Evolutionary conservation across 2,329 filamentous ascomycete species (phyloP).

Genomic region (Monilinia fructigena): DNA sequence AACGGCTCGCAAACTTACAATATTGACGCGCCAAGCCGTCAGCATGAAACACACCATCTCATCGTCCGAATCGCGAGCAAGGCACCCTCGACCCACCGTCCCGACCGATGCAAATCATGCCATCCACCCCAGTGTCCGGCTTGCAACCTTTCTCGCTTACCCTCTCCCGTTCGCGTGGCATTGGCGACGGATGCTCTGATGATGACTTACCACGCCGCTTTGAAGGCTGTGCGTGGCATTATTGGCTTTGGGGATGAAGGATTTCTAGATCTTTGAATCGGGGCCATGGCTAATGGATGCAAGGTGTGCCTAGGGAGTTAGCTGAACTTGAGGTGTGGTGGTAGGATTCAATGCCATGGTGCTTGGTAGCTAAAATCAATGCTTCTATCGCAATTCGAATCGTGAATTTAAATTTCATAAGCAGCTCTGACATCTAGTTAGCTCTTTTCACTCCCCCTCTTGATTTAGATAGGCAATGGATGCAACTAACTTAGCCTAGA

Average conservation of each 20-base stretch:
- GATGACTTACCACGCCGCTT: neutral
- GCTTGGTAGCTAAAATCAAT: too few relatives aligned
- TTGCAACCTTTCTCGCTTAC: neutral
- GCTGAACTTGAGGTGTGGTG: too few relatives aligned
- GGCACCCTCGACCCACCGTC: neutral
- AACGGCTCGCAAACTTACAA: neutral
- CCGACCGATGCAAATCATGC: neutral
- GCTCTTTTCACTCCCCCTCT: too few relatives aligned
- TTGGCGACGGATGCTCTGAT: neutral
- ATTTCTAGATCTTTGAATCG: neutral
- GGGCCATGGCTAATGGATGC: too few relatives aligned
- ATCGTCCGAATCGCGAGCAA: neutral
- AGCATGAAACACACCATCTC: constrained; percentile 10
- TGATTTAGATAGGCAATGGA: too few relatives aligned
- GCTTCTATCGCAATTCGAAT: too few relatives aligned
- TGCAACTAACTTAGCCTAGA: too few relatives aligned
- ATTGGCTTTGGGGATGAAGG: neutral
- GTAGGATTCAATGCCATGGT: neutral
- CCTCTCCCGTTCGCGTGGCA: constrained; percentile 4
- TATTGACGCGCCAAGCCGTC: neutral
- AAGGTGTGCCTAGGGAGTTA: too few relatives aligned
- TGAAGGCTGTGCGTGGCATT: too few relatives aligned
- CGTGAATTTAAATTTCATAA: too few relatives aligned
- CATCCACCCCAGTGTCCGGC: neutral
- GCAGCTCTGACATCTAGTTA: too few relatives aligned